These are phyloP conservation scores for Pseudoscleropodium purum DNA, from an alignment of 225 moss, liverwort and hornwort genomes.

Conservation along the genomic window DNA sequence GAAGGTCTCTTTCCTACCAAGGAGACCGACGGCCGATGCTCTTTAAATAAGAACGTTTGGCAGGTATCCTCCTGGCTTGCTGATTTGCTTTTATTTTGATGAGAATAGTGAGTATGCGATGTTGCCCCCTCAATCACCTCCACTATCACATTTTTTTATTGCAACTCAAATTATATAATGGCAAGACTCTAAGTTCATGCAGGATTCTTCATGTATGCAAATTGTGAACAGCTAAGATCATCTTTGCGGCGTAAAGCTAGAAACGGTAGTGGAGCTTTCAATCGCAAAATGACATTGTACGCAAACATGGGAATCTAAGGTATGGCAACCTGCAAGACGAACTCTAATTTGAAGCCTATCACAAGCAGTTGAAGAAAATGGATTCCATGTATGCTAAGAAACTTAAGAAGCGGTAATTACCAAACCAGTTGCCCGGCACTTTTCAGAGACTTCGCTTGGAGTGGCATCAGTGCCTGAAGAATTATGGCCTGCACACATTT, in stretches of 20 bases:
- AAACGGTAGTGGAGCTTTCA: not conserved
- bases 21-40: not conserved
- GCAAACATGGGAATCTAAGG: not conserved
- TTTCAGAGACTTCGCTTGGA: not conserved
- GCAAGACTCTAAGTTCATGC: not conserved
- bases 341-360: not conserved
- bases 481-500: not conserved
- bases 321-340: not conserved
- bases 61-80: constrained; percentile 1
- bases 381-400: not conserved
- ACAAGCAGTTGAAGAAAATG: not conserved
- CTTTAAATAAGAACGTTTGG: not conserved
- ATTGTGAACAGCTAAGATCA: constrained; percentile 18
- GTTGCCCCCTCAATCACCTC: not conserved
- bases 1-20: not conserved
- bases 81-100: not conserved
- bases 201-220: not conserved
- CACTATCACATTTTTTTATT: not conserved
- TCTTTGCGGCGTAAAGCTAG: constrained; percentile 5
- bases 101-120: not conserved
- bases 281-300: not conserved
- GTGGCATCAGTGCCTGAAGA: not conserved
- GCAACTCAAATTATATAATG: not conserved
- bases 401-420: not conserved
- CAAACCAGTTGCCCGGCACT: not conserved